Evolutionary conservation across 73 alveolate genomes (phyloP).

Genomic region (Paramecium sonneborni): DNA sequence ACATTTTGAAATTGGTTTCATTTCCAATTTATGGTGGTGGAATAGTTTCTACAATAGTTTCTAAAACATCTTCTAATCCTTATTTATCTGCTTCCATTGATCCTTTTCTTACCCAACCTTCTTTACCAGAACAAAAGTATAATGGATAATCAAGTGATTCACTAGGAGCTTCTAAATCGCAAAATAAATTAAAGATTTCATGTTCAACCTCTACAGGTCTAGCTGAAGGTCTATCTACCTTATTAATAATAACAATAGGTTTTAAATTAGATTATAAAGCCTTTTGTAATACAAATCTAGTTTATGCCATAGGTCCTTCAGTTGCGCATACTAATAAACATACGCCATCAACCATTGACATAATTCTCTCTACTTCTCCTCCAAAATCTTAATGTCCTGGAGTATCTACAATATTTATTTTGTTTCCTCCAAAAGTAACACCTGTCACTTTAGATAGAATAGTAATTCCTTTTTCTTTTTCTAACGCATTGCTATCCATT

Average conservation of each 20-base stretch:
- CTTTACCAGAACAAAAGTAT: slow-evolving; percentile 81
- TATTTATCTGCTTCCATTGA: slow-evolving; percentile 65
- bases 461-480: slow-evolving; percentile 80
- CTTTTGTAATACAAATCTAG: slow-evolving; percentile 87
- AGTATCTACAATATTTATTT: slow-evolving; percentile 79
- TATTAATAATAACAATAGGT: slow-evolving; percentile 93
- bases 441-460: slow-evolving; percentile 76
- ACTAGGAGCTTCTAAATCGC: slow-evolving; percentile 78
- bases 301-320: slow-evolving; percentile 92
- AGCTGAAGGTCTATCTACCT: slow-evolving; percentile 87
- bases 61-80: slow-evolving; percentile 73
- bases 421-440: slow-evolving; percentile 67
- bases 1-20: slow-evolving; percentile 73
- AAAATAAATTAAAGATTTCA: slow-evolving; percentile 84
- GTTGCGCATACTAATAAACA: slow-evolving; percentile 89
- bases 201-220: slow-evolving; percentile 87
- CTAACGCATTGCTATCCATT: slow-evolving; percentile 78
- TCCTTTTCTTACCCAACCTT: slow-evolving; percentile 85
- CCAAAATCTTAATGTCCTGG: slow-evolving; percentile 86
- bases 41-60: slow-evolving; percentile 70
- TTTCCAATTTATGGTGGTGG: slow-evolving; percentile 79
- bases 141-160: slow-evolving; percentile 86
- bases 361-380: slow-evolving; percentile 84
- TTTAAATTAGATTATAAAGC: slow-evolving; percentile 78
- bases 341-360: slow-evolving; percentile 92